These are phyloP conservation scores for Ceriops zippeliana DNA, from an alignment of 345 rosid genomes.

Conservation along the genomic window DNA sequence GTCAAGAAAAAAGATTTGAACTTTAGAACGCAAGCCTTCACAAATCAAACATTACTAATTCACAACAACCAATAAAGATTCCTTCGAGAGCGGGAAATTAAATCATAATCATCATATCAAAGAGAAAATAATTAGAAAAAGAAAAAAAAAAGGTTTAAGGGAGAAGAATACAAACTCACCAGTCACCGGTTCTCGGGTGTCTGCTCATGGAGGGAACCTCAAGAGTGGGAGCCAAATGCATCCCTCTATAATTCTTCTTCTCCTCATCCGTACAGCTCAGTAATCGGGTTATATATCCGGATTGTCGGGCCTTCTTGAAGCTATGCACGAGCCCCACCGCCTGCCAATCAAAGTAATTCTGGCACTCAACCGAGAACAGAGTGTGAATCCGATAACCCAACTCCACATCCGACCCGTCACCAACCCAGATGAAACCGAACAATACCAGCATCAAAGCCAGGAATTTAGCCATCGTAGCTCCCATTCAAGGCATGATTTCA, in stretches of 20 bases:
- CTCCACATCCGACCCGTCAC: constrained; percentile 31
- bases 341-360: constrained; percentile 96
- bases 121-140: too few relatives aligned
- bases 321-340: constrained; percentile 91
- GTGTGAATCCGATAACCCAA: constrained; percentile 72
- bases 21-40: too few relatives aligned
- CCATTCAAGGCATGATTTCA: constrained; percentile 30
- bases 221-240: constrained; percentile 86
- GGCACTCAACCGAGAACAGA: constrained; percentile 94
- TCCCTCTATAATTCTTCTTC: constrained; percentile 72
- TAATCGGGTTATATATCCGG: constrained; percentile 89
- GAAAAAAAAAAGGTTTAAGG: too few relatives aligned
- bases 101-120: too few relatives aligned
- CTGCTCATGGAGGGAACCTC: constrained; percentile 91
- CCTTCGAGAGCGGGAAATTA: too few relatives aligned
- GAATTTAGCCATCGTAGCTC: constrained; percentile 38
- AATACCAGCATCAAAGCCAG: constrained; percentile 13
- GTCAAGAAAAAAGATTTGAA: neutral
- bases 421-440: constrained; percentile 22
- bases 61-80: too few relatives aligned
- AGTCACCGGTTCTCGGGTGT: constrained; percentile 91
- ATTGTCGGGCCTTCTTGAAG: constrained; percentile 80
- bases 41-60: too few relatives aligned
- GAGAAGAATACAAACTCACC: constrained; percentile 37
- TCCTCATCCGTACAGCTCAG: constrained; percentile 90